Conservation (phyloP, 129 eudicot genomes). For the Smallanthus sonchifolius region DNA sequence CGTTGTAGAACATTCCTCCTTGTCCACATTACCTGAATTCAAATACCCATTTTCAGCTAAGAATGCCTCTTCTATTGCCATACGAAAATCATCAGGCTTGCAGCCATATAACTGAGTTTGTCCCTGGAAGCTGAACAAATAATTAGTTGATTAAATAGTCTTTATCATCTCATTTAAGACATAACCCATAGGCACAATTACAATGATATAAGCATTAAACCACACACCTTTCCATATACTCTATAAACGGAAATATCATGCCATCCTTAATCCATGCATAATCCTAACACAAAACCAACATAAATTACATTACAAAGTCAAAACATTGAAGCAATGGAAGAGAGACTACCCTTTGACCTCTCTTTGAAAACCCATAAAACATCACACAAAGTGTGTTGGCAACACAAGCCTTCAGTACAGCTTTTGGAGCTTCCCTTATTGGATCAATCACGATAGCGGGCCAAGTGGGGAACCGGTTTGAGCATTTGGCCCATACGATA, state of each 20-base stretch:
- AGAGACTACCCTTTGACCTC: slow-evolving; percentile 60
- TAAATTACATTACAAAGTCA: not conserved
- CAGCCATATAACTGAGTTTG: slow-evolving; percentile 80
- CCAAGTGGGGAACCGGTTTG: slow-evolving; percentile 73
- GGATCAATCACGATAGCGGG: slow-evolving; percentile 89
- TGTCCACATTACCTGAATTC: slow-evolving; percentile 16
- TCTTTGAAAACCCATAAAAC: slow-evolving; percentile 73
- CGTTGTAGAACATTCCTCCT: slow-evolving; percentile 10
- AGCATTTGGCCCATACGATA: slow-evolving; percentile 86
- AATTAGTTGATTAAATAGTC: not conserved
- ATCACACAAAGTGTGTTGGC: slow-evolving; percentile 74
- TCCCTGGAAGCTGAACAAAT: slow-evolving; percentile 60
- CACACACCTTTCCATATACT: slow-evolving; percentile 67
- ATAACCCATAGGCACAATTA: not conserved
- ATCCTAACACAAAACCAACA: slow-evolving; percentile 46
- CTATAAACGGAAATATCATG: slow-evolving; percentile 74
- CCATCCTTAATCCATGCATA: slow-evolving; percentile 95
- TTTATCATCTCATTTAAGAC: not conserved
- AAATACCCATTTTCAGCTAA: slow-evolving; percentile 54
- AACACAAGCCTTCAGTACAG: slow-evolving; percentile 61
- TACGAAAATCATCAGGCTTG: slow-evolving; percentile 64
- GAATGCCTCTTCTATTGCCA: slow-evolving; percentile 87
- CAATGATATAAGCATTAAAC: slow-evolving; percentile 3
- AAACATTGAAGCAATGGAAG: not conserved
- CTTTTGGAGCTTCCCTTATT: slow-evolving; percentile 61